phyloP scores from a whole-genome alignment of 192 early-diverging fungal genomes.

The Geranomyces michiganensis region DNA sequence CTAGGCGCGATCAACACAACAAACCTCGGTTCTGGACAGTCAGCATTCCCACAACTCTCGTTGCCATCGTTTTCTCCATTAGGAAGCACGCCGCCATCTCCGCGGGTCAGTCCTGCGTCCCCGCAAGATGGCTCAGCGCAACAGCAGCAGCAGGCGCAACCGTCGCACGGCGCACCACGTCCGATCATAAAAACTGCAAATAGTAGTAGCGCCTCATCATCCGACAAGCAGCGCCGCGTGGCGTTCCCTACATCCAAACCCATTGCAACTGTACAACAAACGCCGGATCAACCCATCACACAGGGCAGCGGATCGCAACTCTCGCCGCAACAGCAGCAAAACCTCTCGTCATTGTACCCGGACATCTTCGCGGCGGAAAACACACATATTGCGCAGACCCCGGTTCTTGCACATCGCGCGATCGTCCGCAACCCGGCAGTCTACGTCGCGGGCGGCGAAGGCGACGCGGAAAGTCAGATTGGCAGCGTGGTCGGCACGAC shows the following conservation, averaged over 20 bases:
- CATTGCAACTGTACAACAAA: slow-evolving; percentile 28
- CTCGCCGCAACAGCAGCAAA: not conserved
- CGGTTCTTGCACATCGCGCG: slow-evolving; percentile 10
- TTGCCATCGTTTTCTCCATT: slow-evolving; percentile 16
- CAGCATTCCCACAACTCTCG: slow-evolving; percentile 14
- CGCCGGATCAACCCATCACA: not conserved
- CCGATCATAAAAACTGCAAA: not conserved
- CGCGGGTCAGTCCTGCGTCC: not conserved
- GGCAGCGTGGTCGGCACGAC: slow-evolving; percentile 44
- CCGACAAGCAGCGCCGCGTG: slow-evolving; percentile 26
- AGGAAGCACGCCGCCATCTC: not conserved
- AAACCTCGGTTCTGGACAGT: not conserved
- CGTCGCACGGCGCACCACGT: not conserved
- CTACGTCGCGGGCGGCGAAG: slow-evolving; percentile 44
- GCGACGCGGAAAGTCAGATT: slow-evolving; percentile 46
- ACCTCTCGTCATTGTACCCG: slow-evolving; percentile 36
- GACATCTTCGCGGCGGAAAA: slow-evolving; percentile 34
- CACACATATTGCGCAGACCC: slow-evolving; percentile 14
- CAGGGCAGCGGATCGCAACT: not conserved
- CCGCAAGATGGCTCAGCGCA: not conserved
- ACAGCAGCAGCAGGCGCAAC: slow-evolving; percentile 9
- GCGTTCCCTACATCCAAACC: slow-evolving; percentile 28
- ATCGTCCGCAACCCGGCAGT: slow-evolving; percentile 35
- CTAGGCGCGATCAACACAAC: slow-evolving; percentile 6
- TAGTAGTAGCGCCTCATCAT: not conserved